Base-by-base conservation (phyloP, 2,329 filamentous ascomycete species). In the Epichloe gansuensis region DNA sequence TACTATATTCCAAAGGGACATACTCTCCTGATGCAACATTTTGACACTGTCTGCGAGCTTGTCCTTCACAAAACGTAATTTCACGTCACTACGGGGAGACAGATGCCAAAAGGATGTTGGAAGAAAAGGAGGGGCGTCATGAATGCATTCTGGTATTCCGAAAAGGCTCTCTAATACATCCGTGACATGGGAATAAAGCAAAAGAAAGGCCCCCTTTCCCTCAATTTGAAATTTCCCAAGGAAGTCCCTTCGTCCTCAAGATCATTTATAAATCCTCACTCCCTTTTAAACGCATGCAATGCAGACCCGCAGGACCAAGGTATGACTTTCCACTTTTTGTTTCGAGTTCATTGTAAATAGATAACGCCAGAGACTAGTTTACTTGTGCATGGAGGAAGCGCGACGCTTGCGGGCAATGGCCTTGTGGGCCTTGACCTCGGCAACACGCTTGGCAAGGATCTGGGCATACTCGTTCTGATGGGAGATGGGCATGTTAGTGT, bases 331-430 rank as follows among this genome's bases (percentile, higher is more conserved):
- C 61, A 60, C 61, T 62, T 64, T 64, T 59, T 60, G 59, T 64
- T 62, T 59, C 39, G 41, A 55, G 39, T 51, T 59, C 56, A 56
- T 59, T 57, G 57, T 49, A 57, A 17, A 57, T 45, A 54, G 45
- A 34, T 62, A 65, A 66, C 64, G 63, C 67, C 63, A 59, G 58
- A 62, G 59, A 47, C 52, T 50, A 48, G 55, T 78, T 77, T 88
- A 90, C 79, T 91, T 91, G 80, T 80, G 84, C 85, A 94, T 89
- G 69, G 91, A 96, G 73, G 88, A 94, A 67, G 91, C 91, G 72
- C 93, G 84, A 73, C 93, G 85, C 90, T 97, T 97, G 80, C 90
- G 88, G 74, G 86, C 78, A 78, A 97, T 91, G 66, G 84, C 85
- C 81, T 93, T 91, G 76, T 86, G 85, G 71, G 86, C 80, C 83